A percentile compares a stretch with the other conserved stretches of the same genome.
These are phyloP conservation scores for Trichocladium antarcticum DNA, from an alignment of 495 filamentous ascomycete species.

Conservation along the genomic window DNA sequence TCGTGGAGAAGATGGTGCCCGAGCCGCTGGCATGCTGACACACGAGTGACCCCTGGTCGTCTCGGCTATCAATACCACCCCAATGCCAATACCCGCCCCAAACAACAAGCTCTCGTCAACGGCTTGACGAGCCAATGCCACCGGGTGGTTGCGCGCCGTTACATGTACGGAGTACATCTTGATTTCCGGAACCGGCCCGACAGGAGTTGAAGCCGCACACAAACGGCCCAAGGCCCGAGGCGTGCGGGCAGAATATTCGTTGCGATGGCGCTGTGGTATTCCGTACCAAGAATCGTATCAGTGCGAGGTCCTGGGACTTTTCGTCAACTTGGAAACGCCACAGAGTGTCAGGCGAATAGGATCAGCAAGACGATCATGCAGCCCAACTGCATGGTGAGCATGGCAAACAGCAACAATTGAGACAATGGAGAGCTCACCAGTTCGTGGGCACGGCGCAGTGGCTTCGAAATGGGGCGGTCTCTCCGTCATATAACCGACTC, in stretches of 20 bases:
- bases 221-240: slow-evolving; percentile 3
- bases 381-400: slow-evolving; percentile 3
- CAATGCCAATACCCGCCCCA: too few species aligned
- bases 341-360: slow-evolving; percentile 8
- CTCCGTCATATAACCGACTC: too few species aligned
- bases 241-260: slow-evolving; percentile 23
- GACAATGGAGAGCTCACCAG: too few species aligned
- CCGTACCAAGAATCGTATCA: too few species aligned
- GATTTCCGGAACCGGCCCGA: background rate
- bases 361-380: slow-evolving; percentile 13
- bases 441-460: too few species aligned
- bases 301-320: background rate
- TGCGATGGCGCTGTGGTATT: background rate
- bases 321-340: background rate
- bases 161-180: background rate
- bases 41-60: background rate
- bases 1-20: slow-evolving; percentile 23
- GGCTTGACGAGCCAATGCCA: too few species aligned
- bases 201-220: too few species aligned
- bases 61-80: background rate
- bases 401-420: too few species aligned
- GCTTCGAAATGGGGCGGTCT: too few species aligned
- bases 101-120: too few species aligned
- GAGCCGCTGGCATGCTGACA: slow-evolving; percentile 17
- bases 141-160: too few species aligned